These are phyloP conservation scores for Syzygium oleosum DNA, from an alignment of 345 rosid genomes.

Conservation along the genomic window DNA sequence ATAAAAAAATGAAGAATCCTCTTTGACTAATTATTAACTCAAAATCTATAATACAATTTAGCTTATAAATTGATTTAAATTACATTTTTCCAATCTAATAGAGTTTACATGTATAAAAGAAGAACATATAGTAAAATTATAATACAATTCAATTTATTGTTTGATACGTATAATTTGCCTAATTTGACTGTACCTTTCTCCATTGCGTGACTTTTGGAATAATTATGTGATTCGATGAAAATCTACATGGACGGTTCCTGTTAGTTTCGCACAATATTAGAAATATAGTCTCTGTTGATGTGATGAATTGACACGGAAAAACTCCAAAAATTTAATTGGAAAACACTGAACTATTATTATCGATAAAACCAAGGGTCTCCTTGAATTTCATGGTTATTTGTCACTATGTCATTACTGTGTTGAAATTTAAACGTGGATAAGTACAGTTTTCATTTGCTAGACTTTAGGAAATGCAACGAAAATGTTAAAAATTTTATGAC, in stretches of 20 bases:
- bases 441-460: not conserved
- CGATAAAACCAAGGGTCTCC: not conserved
- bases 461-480: not conserved
- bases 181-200: not conserved
- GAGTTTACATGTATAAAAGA: no score
- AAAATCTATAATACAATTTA: not conserved
- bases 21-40: not conserved
- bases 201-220: not conserved
- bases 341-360: not conserved
- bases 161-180: not conserved
- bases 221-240: not conserved
- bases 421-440: not conserved
- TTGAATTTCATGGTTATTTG: not conserved
- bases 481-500: not conserved
- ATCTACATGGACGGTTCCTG: not conserved
- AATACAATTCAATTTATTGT: not conserved
- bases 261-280: not conserved
- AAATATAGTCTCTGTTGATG: not conserved
- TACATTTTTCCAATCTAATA: not conserved
- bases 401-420: not conserved
- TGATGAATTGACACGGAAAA: not conserved
- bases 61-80: not conserved
- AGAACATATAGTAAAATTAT: not conserved
- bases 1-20: not conserved
- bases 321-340: not conserved